Conservation (phyloP, 2,329 filamentous ascomycete genomes). For the Colletotrichum echinochloae region DNA sequence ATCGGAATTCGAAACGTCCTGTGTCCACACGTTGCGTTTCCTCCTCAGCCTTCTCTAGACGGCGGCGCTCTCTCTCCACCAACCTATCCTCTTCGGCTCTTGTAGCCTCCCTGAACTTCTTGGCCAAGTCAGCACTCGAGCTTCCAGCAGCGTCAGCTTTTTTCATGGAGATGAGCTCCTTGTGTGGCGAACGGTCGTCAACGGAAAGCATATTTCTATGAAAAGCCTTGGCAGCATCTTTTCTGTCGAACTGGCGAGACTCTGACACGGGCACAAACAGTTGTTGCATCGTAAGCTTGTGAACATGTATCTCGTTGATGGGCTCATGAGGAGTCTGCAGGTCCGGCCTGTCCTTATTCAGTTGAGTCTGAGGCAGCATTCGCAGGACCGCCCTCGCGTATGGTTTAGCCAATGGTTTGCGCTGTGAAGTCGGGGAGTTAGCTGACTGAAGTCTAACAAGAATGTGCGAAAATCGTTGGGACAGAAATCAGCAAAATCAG, state of each 20-base stretch:
- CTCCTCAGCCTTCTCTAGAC: conserved; percentile 53
- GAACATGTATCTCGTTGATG: conserved; percentile 74
- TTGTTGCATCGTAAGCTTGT: conserved; percentile 71
- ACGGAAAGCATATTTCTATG: conserved; percentile 69
- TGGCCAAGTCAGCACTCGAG: conserved; percentile 51
- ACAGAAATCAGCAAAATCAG: conserved; percentile 62
- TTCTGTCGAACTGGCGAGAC: conserved; percentile 72
- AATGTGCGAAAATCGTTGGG: background rate
- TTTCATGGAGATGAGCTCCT: conserved; percentile 70
- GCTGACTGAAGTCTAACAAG: conserved; percentile 32
- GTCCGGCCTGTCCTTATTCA: conserved; percentile 43
- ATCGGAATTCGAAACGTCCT: conserved; percentile 72
- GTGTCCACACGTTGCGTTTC: conserved; percentile 60
- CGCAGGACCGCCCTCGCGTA: conserved; percentile 81
- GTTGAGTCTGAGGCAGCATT: conserved; percentile 83
- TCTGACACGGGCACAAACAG: conserved; percentile 74
- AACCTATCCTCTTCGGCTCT: conserved; percentile 57
- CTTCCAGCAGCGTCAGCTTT: conserved; percentile 57
- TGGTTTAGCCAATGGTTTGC: conserved; percentile 79
- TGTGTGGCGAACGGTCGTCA: conserved; percentile 72
- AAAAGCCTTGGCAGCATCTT: conserved; percentile 75
- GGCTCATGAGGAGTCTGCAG: conserved; percentile 61
- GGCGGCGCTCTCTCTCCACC: conserved; percentile 49
- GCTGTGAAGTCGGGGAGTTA: conserved; percentile 62
- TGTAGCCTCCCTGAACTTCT: conserved; percentile 56